Percentiles rank a stretch among this genome's conserved stretches.
phyloP scores from a whole-genome alignment of 208 protist genomes.

The Porcisia deanei region DNA sequence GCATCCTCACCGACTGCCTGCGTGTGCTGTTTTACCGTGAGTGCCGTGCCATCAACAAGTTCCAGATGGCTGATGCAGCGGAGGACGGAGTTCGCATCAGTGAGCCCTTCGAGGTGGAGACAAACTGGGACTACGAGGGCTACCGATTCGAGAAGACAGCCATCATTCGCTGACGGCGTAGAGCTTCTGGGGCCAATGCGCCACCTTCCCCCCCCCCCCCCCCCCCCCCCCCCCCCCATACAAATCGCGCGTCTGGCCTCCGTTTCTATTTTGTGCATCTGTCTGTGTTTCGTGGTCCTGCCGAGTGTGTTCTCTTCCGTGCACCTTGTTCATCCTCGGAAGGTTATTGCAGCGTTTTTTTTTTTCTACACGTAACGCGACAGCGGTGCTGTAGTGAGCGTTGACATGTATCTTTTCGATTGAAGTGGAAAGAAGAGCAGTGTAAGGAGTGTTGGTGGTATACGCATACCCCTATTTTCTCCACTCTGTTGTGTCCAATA shows the following conservation, averaged over 20 bases:
- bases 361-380: background rate
- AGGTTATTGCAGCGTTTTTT: background rate
- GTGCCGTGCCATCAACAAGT: constrained; percentile 95
- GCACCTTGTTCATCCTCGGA: background rate
- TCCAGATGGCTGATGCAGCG: constrained; percentile 90
- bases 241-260: background rate
- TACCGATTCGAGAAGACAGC: constrained; percentile 88
- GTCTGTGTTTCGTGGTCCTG: background rate
- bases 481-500: too few relatives aligned
- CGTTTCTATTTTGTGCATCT: background rate
- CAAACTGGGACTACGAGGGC: constrained; percentile 93
- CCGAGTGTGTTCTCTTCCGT: background rate
- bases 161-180: constrained; percentile 70
- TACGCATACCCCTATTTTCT: too few relatives aligned
- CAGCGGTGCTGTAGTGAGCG: too few relatives aligned
- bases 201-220: too few relatives aligned
- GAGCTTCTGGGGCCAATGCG: too few relatives aligned
- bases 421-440: too few relatives aligned
- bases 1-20: constrained; percentile 91
- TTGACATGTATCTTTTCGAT: background rate
- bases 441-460: too few relatives aligned
- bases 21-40: constrained; percentile 98
- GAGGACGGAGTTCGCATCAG: constrained; percentile 74
- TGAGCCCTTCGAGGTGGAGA: constrained; percentile 93
- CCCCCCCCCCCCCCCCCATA: too few relatives aligned